phyloP scores from a whole-genome alignment of 768 basidiomycete species.

The Podaxis sp. region DNA sequence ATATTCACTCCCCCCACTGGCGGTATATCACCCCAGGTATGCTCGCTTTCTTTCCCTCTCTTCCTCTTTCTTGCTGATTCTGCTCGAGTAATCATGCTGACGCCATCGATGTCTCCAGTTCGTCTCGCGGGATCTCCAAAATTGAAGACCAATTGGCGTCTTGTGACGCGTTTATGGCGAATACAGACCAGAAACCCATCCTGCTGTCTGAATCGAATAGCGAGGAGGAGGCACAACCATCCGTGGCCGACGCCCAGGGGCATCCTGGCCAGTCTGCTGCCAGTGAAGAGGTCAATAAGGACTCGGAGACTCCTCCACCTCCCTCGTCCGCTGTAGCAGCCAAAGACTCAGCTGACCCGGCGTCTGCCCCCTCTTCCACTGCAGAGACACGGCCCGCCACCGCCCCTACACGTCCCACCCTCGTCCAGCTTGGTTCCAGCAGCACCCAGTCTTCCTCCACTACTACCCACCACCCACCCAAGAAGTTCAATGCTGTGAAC shows the following conservation, averaged over 20 bases:
- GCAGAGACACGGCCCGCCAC: slow-evolving; percentile 27
- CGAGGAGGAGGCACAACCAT: slow-evolving; percentile 27
- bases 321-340: slow-evolving; percentile 17
- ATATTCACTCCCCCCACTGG: slow-evolving; percentile 27
- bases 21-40: slow-evolving; percentile 34
- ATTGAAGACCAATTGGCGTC: slow-evolving; percentile 46
- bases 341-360: slow-evolving; percentile 17
- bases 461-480: slow-evolving; percentile 55
- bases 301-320: slow-evolving; percentile 19
- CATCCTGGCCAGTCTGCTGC: slow-evolving; percentile 24
- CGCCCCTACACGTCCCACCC: slow-evolving; percentile 39
- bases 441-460: slow-evolving; percentile 30
- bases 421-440: slow-evolving; percentile 45
- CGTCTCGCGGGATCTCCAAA: slow-evolving; percentile 18
- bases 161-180: slow-evolving; percentile 80
- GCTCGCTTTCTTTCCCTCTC: slow-evolving; percentile 16
- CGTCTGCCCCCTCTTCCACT: slow-evolving; percentile 15
- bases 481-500: slow-evolving; percentile 87
- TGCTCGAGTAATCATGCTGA: not conserved
- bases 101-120: slow-evolving; percentile 14
- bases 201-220: slow-evolving; percentile 45
- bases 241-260: slow-evolving; percentile 26
- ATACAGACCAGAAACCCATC: slow-evolving; percentile 51
- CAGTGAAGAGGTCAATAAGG: slow-evolving; percentile 20
- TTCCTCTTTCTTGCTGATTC: not conserved